These are phyloP conservation scores for Erysimum cheiri DNA, from an alignment of 441 rosid species.

Conservation along the genomic window DNA sequence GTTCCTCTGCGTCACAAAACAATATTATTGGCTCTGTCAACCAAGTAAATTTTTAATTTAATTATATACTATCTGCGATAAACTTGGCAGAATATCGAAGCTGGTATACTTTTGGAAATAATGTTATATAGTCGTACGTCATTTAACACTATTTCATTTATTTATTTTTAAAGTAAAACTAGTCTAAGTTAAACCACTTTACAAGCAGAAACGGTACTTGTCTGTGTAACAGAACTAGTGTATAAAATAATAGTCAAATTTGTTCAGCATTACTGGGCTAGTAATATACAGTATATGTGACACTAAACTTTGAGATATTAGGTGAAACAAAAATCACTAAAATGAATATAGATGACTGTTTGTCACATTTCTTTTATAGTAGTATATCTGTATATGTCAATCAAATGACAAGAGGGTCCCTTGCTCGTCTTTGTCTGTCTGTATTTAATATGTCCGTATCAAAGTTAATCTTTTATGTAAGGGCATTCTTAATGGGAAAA, in stretches of 20 bases:
- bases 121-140: slow-evolving; percentile 16
- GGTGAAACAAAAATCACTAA: slow-evolving; percentile 34
- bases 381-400: slow-evolving; percentile 37
- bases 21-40: slow-evolving; percentile 37
- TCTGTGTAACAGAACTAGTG: slow-evolving; percentile 20
- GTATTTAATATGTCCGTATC: slow-evolving; percentile 31
- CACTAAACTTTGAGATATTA: slow-evolving; percentile 31
- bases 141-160: slow-evolving; percentile 30
- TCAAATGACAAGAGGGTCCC: slow-evolving; percentile 41
- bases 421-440: slow-evolving; percentile 40
- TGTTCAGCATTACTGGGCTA: slow-evolving; percentile 27
- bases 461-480: neutral
- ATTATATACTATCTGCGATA: neutral
- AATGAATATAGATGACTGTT: slow-evolving; percentile 40
- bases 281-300: slow-evolving; percentile 18
- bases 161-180: neutral
- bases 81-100: slow-evolving; percentile 7
- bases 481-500: too few species aligned
- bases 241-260: slow-evolving; percentile 25
- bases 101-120: slow-evolving; percentile 21
- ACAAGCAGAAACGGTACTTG: slow-evolving; percentile 29
- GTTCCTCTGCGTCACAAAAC: slow-evolving; percentile 33
- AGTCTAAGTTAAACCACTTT: slow-evolving; percentile 14
- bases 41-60: neutral
- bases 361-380: slow-evolving; percentile 40